Percentiles rank a stretch among this genome's conserved stretches.
phyloP scores from a whole-genome alignment of 2,329 filamentous ascomycete genomes.

The Thermochaetoides dissita region DNA sequence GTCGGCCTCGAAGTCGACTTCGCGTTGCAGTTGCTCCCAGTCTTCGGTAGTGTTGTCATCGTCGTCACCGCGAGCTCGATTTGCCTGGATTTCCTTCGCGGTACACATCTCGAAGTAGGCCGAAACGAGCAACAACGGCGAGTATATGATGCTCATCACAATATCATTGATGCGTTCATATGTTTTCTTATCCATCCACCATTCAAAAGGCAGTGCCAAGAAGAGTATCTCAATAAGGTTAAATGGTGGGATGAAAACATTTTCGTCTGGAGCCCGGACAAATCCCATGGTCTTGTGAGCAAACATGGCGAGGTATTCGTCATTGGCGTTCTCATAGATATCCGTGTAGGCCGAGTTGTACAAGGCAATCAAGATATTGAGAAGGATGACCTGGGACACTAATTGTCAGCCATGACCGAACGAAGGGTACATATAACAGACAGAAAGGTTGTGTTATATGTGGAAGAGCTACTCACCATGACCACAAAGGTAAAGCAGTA shows the following conservation, averaged over 20 bases:
- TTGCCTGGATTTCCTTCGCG: conserved; percentile 54
- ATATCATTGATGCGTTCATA: conserved; percentile 80
- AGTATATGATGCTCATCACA: conserved; percentile 78
- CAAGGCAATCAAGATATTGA: conserved; percentile 92
- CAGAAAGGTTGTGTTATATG: neutral
- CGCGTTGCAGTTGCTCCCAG: conserved; percentile 70
- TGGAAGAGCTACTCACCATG: conserved; percentile 47
- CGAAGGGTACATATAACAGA: no score
- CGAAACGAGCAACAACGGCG: conserved; percentile 65
- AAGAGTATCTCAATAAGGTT: conserved; percentile 81
- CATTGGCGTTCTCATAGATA: conserved; percentile 82
- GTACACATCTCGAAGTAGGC: conserved; percentile 56
- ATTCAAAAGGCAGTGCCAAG: conserved; percentile 72
- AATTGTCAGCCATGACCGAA: neutral
- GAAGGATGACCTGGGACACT: conserved; percentile 47
- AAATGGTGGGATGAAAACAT: conserved; percentile 92
- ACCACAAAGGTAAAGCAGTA: conserved; percentile 97
- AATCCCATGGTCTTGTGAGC: conserved; percentile 93
- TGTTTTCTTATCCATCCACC: conserved; percentile 67
- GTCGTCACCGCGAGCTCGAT: conserved; percentile 66
- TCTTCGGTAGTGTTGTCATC: conserved; percentile 84
- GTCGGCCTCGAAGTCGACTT: conserved; percentile 67
- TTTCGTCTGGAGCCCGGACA: conserved; percentile 90
- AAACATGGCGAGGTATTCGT: conserved; percentile 91
- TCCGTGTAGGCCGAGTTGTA: conserved; percentile 96